Evolutionary conservation across 2,329 filamentous ascomycete genomes (phyloP).

Genomic region (Periconia macrospinosa): DNA sequence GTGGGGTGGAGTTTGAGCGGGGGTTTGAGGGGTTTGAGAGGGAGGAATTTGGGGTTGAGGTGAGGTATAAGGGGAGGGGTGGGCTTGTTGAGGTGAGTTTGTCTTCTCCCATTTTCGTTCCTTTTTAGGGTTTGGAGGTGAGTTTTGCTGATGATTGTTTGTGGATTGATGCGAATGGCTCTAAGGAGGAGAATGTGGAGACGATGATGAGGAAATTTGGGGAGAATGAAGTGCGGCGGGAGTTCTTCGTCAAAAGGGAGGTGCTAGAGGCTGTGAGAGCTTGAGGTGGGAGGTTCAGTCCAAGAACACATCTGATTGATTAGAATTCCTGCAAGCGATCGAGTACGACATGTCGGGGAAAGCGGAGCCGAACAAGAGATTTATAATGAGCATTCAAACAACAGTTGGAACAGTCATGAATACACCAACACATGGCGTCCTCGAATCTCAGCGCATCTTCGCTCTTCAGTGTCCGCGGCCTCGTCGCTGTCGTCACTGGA

Average conservation of each 20-base stretch:
- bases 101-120: not conserved
- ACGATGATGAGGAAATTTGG: conserved; percentile 1
- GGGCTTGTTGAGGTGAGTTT: conserved; percentile 5
- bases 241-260: not conserved
- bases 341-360: not conserved
- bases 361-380: conserved; percentile 1
- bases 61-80: not conserved
- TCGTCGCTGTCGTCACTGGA: conserved; percentile 25
- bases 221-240: not conserved
- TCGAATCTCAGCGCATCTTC: conserved; percentile 9
- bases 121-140: not conserved
- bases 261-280: not conserved
- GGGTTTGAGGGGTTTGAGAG: conserved; percentile 2
- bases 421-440: not conserved
- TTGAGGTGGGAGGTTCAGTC: not conserved
- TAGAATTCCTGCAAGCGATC: not conserved
- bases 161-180: conserved; percentile 5
- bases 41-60: not conserved
- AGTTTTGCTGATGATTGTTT: not conserved
- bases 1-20: conserved; percentile 5
- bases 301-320: not conserved
- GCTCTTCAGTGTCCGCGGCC: conserved; percentile 21
- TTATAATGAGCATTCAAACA: not conserved
- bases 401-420: not conserved
- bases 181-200: conserved; percentile 6